Conservation (phyloP, 129 eudicot species). For the Helianthus tuberosus region DNA sequence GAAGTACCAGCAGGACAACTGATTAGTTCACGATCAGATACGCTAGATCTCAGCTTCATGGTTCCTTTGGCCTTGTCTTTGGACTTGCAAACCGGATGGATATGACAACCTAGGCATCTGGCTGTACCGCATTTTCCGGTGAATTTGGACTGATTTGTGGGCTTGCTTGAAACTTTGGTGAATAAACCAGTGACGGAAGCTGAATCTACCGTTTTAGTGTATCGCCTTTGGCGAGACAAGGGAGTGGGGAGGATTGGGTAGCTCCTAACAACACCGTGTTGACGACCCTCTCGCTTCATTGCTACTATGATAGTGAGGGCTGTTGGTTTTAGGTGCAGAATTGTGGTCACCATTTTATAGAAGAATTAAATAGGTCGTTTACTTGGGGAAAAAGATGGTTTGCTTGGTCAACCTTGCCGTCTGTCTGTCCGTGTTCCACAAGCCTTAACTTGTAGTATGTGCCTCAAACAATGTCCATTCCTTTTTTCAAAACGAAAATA, state of each 20-base stretch:
- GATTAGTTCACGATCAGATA: constrained; percentile 20
- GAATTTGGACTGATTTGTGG: constrained; percentile 81
- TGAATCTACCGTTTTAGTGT: constrained; percentile 35
- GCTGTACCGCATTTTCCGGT: constrained; percentile 62
- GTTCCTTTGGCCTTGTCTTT: constrained; percentile 66
- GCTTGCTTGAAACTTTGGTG: constrained; percentile 55
- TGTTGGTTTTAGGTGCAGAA: background rate
- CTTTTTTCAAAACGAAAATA: background rate
- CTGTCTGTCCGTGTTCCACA: constrained; percentile 27
- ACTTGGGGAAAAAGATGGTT: constrained; percentile 40
- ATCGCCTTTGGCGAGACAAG: constrained; percentile 14
- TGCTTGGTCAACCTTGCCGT: constrained; percentile 22
- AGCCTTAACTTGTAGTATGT: background rate
- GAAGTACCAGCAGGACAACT: constrained; percentile 38
- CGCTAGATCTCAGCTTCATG: constrained; percentile 39
- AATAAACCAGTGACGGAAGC: constrained; percentile 59
- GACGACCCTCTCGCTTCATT: constrained; percentile 60
- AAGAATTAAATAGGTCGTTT: constrained; percentile 9
- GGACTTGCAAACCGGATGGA: constrained; percentile 59
- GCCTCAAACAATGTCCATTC: background rate
- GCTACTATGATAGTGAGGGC: constrained; percentile 10
- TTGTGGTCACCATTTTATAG: constrained; percentile 16
- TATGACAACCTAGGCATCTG: constrained; percentile 55
- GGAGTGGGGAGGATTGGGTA: constrained; percentile 32
- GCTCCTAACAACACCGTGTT: constrained; percentile 50